Percentiles rank a stretch among this genome's conserved stretches.
phyloP scores from a whole-genome alignment of 2,329 filamentous ascomycete genomes.

The Fusarium burgessii region DNA sequence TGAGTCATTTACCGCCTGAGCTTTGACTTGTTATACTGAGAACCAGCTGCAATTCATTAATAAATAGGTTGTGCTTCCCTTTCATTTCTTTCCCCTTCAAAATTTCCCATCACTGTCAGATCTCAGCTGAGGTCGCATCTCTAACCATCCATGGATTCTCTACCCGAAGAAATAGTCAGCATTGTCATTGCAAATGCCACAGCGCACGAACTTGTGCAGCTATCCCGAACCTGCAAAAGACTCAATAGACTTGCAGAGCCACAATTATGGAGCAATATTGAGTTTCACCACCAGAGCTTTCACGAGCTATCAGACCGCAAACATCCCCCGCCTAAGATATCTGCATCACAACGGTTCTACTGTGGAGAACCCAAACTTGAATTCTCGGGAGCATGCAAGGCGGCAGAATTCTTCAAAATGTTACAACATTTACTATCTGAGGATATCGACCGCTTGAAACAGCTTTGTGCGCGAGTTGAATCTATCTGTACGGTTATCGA shows the following conservation, averaged over 20 bases:
- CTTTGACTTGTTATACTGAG: neutral
- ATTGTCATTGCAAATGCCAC: neutral
- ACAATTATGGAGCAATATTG: neutral
- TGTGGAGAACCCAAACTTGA: neutral
- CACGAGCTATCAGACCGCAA: neutral
- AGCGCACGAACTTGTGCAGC: neutral
- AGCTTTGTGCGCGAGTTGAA: neutral
- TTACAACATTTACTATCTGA: neutral
- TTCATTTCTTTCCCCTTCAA: neutral
- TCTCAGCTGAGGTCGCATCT: too few relatives aligned
- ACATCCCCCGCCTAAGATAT: fast-evolving
- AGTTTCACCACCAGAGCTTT: neutral
- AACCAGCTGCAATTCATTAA: too few relatives aligned
- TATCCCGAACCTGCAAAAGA: neutral
- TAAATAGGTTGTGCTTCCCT: fast-evolving
- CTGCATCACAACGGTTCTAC: neutral
- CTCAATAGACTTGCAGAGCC: neutral
- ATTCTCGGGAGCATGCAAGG: neutral
- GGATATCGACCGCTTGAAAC: neutral
- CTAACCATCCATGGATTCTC: neutral
- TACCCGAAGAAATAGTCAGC: neutral
- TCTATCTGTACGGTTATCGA: neutral
- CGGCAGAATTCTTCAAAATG: neutral
- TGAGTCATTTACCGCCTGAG: neutral
- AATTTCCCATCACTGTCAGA: fast-evolving